Conservation (phyloP, 1,284 basidiomycete genomes). For the Cryptococcus neoformans region DNA sequence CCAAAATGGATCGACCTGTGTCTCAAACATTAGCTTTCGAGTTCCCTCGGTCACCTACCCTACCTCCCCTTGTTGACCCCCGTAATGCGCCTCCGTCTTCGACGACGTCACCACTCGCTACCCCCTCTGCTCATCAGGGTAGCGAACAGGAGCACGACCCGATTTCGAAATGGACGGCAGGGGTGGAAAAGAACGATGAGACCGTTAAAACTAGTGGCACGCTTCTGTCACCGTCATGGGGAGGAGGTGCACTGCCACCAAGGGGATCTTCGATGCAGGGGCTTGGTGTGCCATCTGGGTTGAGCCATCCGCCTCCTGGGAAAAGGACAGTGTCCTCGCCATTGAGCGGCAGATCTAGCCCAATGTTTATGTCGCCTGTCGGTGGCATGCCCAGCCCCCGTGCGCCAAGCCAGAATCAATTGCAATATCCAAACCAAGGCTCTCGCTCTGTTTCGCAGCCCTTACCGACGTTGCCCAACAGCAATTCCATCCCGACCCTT, state of each 20-base stretch:
- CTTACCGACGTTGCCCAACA: neutral
- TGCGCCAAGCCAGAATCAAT: neutral
- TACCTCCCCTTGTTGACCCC: slow-evolving; percentile 21
- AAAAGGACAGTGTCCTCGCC: neutral
- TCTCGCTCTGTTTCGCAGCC: neutral
- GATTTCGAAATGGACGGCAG: slow-evolving; percentile 1
- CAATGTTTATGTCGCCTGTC: neutral
- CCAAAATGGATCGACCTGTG: neutral
- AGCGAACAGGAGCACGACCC: neutral
- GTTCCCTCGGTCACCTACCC: slow-evolving; percentile 20
- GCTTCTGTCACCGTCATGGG: too few relatives aligned
- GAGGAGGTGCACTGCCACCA: too few relatives aligned
- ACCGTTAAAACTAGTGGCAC: too few relatives aligned
- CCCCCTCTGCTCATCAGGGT: neutral
- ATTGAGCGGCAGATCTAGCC: neutral
- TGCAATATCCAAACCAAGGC: neutral
- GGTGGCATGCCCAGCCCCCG: too few relatives aligned
- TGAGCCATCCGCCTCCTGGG: neutral
- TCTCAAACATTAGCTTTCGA: slow-evolving; percentile 11
- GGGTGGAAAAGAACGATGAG: neutral
- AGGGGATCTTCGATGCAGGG: too few relatives aligned
- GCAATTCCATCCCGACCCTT: neutral
- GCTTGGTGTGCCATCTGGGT: too few relatives aligned
- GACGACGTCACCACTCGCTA: slow-evolving; percentile 1
- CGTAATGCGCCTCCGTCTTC: neutral